A percentile compares a stretch with the other conserved stretches of the same genome.
phyloP scores from a whole-genome alignment of 2,329 filamentous ascomycete genomes.

The Fusarium ramigenum region DNA sequence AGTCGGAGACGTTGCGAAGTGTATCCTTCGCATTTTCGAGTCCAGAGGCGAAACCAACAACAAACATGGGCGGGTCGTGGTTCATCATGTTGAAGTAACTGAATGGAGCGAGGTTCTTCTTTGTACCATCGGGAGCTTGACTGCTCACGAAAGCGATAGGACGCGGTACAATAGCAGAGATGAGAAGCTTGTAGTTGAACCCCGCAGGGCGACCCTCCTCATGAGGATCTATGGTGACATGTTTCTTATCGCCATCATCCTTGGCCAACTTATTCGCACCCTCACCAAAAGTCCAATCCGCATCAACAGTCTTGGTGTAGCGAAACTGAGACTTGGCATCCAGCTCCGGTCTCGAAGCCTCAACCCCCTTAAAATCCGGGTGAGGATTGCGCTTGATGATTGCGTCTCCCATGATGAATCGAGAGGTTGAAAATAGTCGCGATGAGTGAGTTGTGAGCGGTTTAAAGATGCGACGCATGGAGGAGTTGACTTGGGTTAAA shows the following conservation, averaged over 20 bases:
- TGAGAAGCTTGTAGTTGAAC: constrained; percentile 92
- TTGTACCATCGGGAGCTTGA: constrained; percentile 65
- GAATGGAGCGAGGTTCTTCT: constrained; percentile 83
- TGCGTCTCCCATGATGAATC: constrained; percentile 44
- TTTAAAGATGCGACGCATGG: constrained; percentile 7
- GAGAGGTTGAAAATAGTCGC: constrained; percentile 11
- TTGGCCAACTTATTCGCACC: constrained; percentile 67
- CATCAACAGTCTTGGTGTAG: constrained; percentile 70
- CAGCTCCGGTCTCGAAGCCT: constrained; percentile 72
- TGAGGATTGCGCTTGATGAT: constrained; percentile 65
- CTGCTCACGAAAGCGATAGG: constrained; percentile 77
- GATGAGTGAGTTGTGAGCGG: constrained; percentile 5
- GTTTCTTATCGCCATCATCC: constrained; percentile 52
- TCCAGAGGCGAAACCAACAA: constrained; percentile 61
- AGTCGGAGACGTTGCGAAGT: constrained; percentile 76
- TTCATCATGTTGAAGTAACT: constrained; percentile 85
- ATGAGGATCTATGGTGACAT: constrained; percentile 85
- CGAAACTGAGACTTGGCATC: constrained; percentile 58
- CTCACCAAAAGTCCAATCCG: constrained; percentile 71
- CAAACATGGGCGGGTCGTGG: constrained; percentile 88
- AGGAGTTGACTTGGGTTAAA: neutral
- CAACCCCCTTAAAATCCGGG: constrained; percentile 78
- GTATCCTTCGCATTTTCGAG: constrained; percentile 76
- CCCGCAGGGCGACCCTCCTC: constrained; percentile 71
- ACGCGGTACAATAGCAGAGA: constrained; percentile 82